phyloP scores from a whole-genome alignment of 768 basidiomycete species.

The Gyrodon lividus region DNA sequence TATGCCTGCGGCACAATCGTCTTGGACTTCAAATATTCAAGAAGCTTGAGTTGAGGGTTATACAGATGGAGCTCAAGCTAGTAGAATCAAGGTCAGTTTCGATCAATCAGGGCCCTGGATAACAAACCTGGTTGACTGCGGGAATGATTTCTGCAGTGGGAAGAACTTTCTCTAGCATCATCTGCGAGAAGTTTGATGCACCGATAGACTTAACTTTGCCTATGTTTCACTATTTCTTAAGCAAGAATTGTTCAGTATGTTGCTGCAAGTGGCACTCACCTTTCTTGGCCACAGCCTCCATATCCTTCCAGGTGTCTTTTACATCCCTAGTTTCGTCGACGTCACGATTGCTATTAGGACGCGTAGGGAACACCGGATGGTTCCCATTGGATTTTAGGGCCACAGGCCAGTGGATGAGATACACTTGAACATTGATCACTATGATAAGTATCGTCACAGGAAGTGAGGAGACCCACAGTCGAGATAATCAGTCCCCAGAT shows the following conservation, averaged over 20 bases:
- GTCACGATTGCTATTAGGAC: constrained; percentile 64
- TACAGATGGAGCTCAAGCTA: constrained; percentile 75
- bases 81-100: background rate
- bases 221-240: constrained; percentile 23
- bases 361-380: constrained; percentile 55
- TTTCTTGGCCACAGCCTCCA: constrained; percentile 71
- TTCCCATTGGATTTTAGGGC: constrained; percentile 68
- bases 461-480: constrained; percentile 53
- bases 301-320: constrained; percentile 77
- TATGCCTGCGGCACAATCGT: constrained; percentile 75
- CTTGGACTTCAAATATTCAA: constrained; percentile 61
- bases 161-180: constrained; percentile 67
- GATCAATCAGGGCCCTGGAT: background rate
- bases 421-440: constrained; percentile 35
- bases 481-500: constrained; percentile 82
- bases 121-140: constrained; percentile 66
- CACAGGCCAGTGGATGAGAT: constrained; percentile 83
- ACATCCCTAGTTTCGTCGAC: constrained; percentile 65
- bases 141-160: constrained; percentile 66
- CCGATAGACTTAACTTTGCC: constrained; percentile 69
- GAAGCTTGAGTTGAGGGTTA: constrained; percentile 70
- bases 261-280: constrained; percentile 36
- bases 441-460: background rate
- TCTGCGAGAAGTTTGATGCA: constrained; percentile 73
- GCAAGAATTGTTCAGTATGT: background rate